Percentiles rank a stretch among this genome's conserved stretches.
phyloP scores from a whole-genome alignment of 768 basidiomycete genomes.

The Boletus vermiculosoides region DNA sequence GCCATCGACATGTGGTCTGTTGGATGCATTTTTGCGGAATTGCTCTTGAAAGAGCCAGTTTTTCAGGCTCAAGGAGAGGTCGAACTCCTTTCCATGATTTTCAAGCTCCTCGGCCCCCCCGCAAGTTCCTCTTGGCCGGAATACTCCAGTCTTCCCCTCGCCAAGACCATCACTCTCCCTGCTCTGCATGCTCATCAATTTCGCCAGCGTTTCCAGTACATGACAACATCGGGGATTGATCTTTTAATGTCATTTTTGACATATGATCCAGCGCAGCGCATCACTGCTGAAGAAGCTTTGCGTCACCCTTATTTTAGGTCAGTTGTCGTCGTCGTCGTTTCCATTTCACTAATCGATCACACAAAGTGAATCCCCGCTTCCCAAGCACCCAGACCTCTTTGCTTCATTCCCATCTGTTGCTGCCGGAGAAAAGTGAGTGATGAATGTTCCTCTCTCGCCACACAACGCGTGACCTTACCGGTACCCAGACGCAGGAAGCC shows the following conservation, averaged over 20 bases:
- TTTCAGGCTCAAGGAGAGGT: conserved; percentile 96
- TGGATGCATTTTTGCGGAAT: conserved; percentile 96
- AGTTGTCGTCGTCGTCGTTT: neutral
- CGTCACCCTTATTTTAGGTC: conserved; percentile 92
- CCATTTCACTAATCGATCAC: conserved; percentile 1
- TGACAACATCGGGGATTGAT: conserved; percentile 83
- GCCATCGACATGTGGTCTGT: conserved; percentile 99
- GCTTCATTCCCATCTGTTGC: conserved; percentile 94
- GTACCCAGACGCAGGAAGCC: conserved; percentile 65
- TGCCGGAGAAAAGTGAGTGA: conserved; percentile 85
- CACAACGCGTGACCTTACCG: conserved; percentile 8
- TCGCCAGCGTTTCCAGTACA: conserved; percentile 81
- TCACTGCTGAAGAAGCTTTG: conserved; percentile 87
- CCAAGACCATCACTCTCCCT: conserved; percentile 75
- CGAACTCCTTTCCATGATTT: conserved; percentile 91
- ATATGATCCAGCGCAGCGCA: conserved; percentile 86
- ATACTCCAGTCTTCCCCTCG: conserved; percentile 72
- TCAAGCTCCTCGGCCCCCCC: conserved; percentile 93
- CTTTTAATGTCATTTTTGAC: conserved; percentile 76
- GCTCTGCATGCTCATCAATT: conserved; percentile 73
- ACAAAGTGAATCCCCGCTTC: conserved; percentile 83
- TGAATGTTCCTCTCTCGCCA: neutral
- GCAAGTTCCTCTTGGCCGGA: conserved; percentile 86
- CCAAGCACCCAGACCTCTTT: conserved; percentile 96
- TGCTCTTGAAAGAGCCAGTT: conserved; percentile 93